Evolutionary conservation across 1,284 basidiomycete genomes (phyloP).

Genomic region (Tilletia walkeri): DNA sequence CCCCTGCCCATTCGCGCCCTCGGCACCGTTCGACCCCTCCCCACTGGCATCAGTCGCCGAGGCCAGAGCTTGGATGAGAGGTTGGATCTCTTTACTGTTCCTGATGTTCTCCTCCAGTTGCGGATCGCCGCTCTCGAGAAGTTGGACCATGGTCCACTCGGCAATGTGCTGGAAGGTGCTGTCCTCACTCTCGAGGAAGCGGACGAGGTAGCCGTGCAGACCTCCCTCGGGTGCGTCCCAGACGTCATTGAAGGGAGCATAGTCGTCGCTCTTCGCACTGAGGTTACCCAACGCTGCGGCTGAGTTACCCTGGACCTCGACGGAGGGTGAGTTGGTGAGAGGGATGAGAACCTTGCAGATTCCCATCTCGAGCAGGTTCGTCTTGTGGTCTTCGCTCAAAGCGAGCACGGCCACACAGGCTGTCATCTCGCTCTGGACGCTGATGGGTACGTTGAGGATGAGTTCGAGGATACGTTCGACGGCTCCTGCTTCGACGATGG

Average conservation of each 20-base stretch:
- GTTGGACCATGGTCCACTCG: conserved; percentile 87
- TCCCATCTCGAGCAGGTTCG: conserved; percentile 83
- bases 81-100: conserved; percentile 41
- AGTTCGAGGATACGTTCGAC: conserved; percentile 96
- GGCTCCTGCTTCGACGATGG: conserved; percentile 97
- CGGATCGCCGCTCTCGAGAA: conserved; percentile 84
- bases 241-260: conserved; percentile 93
- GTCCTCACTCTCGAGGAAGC: conserved; percentile 89
- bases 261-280: conserved; percentile 89
- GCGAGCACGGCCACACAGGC: conserved; percentile 77
- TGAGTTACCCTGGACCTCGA: conserved; percentile 98
- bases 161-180: conserved; percentile 99
- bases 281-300: conserved; percentile 96
- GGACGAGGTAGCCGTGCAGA: conserved; percentile 89
- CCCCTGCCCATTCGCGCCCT: conserved; percentile 21
- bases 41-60: conserved; percentile 21
- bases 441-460: conserved; percentile 88
- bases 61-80: conserved; percentile 46
- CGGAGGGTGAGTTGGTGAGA: conserved; percentile 88
- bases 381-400: conserved; percentile 54
- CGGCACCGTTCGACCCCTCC: conserved; percentile 4
- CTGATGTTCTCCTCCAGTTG: conserved; percentile 55
- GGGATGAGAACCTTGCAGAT: conserved; percentile 97
- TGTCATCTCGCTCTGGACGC: conserved; percentile 99
- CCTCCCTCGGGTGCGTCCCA: conserved; percentile 98